Conservation (phyloP, 2,329 filamentous ascomycete genomes). For the Phialemonium atrogriseum region DNA sequence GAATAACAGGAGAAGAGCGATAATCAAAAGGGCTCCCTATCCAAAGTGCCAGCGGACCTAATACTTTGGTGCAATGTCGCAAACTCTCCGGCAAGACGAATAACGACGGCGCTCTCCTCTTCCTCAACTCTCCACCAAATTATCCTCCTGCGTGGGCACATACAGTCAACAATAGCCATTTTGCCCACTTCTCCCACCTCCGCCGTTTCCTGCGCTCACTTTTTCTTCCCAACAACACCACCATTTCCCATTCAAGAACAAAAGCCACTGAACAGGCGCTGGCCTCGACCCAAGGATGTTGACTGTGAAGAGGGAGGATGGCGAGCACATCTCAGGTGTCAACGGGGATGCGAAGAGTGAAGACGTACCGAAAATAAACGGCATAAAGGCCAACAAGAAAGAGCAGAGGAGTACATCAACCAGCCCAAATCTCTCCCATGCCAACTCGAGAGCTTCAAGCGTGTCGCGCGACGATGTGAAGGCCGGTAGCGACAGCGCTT, state of each 20-base stretch:
- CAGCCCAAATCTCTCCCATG: constrained; percentile 31
- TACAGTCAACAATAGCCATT: too few species aligned
- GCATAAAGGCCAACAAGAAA: constrained; percentile 29
- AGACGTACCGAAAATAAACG: constrained; percentile 26
- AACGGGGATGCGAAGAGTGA: constrained; percentile 29
- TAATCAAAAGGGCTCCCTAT: too few species aligned
- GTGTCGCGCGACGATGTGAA: constrained; percentile 37
- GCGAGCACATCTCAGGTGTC: constrained; percentile 15
- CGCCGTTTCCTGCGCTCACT: too few species aligned
- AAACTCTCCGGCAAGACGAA: constrained; percentile 2
- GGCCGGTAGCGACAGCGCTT: constrained; percentile 36
- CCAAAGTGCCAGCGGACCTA: too few species aligned
- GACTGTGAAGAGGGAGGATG: constrained; percentile 17
- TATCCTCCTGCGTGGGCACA: too few species aligned
- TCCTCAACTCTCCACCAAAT: constrained; percentile 1
- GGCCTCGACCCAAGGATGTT: constrained; percentile 1
- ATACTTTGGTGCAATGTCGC: constrained; percentile 2
- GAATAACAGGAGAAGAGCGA: too few species aligned
- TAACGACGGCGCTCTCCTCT: constrained; percentile 1
- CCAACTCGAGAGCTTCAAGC: constrained; percentile 30
- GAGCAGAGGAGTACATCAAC: constrained; percentile 29
- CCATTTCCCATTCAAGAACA: too few species aligned
- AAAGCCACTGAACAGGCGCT: too few species aligned
- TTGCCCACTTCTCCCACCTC: too few species aligned
- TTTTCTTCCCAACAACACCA: too few species aligned